Conservation (phyloP, 306 rosid genomes). For the Cucurbita ficifolia region DNA sequence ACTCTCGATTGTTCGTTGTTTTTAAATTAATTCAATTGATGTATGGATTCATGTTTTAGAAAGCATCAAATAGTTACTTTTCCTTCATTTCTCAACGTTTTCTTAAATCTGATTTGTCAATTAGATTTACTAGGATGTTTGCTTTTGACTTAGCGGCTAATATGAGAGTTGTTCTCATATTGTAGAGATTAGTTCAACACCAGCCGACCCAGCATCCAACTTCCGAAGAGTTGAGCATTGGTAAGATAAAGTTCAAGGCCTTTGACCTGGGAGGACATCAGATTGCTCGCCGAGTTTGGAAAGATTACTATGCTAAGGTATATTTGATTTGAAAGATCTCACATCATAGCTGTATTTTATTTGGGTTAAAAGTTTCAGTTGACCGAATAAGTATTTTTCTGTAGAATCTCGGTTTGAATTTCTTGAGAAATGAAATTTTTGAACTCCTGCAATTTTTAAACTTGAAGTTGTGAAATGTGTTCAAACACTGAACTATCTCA, state of each 20-base stretch:
- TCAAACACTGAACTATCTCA: background rate
- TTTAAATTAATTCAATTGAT: background rate
- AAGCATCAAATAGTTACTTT: background rate
- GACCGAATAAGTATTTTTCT: background rate
- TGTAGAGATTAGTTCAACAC: slow-evolving; percentile 78
- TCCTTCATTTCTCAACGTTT: background rate
- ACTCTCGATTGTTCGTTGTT: background rate
- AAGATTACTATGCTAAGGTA: slow-evolving; percentile 82
- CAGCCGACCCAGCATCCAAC: slow-evolving; percentile 77
- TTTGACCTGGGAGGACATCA: slow-evolving; percentile 82
- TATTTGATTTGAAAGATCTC: background rate
- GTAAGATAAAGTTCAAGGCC: slow-evolving; percentile 75
- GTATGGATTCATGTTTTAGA: background rate
- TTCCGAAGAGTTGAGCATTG: slow-evolving; percentile 74
- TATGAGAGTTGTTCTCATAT: slow-evolving; percentile 2
- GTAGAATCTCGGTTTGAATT: background rate
- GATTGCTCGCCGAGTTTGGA: slow-evolving; percentile 78
- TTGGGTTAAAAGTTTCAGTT: background rate
- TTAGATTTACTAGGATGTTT: background rate
- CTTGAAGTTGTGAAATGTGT: background rate
- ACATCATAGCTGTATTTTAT: background rate
- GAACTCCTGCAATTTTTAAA: background rate
- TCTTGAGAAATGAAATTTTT: background rate
- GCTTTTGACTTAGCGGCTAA: background rate
- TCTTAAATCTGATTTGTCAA: background rate